These are phyloP conservation scores for Sporothrix variecibatus DNA, from an alignment of 2,329 filamentous ascomycete species.

Conservation along the genomic window DNA sequence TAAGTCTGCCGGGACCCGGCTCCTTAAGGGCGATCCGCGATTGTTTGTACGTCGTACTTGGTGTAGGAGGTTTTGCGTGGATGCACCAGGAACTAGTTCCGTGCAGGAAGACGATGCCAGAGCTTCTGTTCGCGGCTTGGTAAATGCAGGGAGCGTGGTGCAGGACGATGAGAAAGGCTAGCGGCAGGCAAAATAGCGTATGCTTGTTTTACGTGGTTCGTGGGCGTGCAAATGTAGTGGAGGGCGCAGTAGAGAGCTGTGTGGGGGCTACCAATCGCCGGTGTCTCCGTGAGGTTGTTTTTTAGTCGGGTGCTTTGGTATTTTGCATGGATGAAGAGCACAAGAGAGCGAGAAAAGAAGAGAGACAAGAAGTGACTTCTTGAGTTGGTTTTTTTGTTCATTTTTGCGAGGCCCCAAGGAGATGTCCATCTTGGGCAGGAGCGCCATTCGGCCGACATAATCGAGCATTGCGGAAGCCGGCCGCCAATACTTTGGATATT, in stretches of 20 bases:
- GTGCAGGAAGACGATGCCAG: background rate
- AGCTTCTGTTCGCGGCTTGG: background rate
- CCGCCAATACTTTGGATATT: background rate
- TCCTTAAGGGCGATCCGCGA: background rate
- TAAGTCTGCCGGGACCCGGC: background rate
- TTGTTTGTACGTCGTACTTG: background rate
- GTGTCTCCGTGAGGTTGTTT: background rate
- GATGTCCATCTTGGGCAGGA: background rate
- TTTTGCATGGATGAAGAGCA: background rate
- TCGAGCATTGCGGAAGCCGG: background rate
- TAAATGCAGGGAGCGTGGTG: slow-evolving; percentile 1
- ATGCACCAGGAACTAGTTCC: background rate
- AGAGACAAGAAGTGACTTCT: background rate
- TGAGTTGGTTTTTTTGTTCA: background rate
- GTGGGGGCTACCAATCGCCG: slow-evolving; percentile 10
- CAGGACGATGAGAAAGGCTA: background rate
- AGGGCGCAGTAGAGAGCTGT: slow-evolving; percentile 1
- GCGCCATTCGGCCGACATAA: slow-evolving; percentile 4
- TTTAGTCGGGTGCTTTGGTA: background rate
- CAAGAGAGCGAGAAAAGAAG: background rate
- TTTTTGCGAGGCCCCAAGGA: background rate
- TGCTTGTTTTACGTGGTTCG: background rate
- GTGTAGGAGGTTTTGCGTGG: background rate
- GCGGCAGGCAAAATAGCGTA: slow-evolving; percentile 24
- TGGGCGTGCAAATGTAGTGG: background rate